A percentile compares a stretch with the other conserved stretches of the same genome.
These are phyloP conservation scores for Trichocomaceae sp. DNA, from an alignment of 2,329 filamentous ascomycete genomes.

Conservation along the genomic window DNA sequence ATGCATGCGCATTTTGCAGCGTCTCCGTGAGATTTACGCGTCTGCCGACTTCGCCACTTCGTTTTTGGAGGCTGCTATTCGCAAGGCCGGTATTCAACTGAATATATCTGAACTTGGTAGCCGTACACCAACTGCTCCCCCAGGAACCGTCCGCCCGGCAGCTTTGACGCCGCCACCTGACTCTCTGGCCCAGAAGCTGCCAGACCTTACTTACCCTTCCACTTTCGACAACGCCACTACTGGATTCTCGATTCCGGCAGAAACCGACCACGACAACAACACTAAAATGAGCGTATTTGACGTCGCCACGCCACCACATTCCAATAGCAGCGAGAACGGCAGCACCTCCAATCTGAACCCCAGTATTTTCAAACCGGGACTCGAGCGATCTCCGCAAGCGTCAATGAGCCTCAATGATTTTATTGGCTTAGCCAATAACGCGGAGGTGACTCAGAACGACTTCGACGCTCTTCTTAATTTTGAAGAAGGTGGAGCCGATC, in stretches of 20 bases:
- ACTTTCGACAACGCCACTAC: constrained; percentile 16
- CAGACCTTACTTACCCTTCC: constrained; percentile 31
- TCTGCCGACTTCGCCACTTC: constrained; percentile 94
- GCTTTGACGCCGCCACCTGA: constrained; percentile 38
- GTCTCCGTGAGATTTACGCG: constrained; percentile 79
- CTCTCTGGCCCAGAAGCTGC: constrained; percentile 33
- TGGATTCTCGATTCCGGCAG: constrained; percentile 8
- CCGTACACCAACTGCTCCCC: constrained; percentile 14
- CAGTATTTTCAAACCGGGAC: constrained; percentile 20
- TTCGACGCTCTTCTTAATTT: constrained; percentile 43
- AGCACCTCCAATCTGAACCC: constrained; percentile 32
- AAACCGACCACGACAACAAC: background rate
- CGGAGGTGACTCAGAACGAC: constrained; percentile 40
- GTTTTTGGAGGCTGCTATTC: constrained; percentile 85
- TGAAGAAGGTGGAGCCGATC: constrained; percentile 34
- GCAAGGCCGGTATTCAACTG: constrained; percentile 74
- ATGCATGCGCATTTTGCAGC: constrained; percentile 88
- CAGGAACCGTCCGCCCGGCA: constrained; percentile 20
- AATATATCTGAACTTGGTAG: constrained; percentile 7
- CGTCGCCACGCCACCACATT: constrained; percentile 38
- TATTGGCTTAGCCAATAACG: constrained; percentile 40
- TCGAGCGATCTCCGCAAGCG: constrained; percentile 4
- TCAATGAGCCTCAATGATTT: constrained; percentile 36
- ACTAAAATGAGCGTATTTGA: constrained; percentile 15
- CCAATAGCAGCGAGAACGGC: constrained; percentile 39